A percentile compares a stretch with the other conserved stretches of the same genome.
phyloP scores from a whole-genome alignment of 371 early-diverging fungal species.

The Apophysomyces elegans region DNA sequence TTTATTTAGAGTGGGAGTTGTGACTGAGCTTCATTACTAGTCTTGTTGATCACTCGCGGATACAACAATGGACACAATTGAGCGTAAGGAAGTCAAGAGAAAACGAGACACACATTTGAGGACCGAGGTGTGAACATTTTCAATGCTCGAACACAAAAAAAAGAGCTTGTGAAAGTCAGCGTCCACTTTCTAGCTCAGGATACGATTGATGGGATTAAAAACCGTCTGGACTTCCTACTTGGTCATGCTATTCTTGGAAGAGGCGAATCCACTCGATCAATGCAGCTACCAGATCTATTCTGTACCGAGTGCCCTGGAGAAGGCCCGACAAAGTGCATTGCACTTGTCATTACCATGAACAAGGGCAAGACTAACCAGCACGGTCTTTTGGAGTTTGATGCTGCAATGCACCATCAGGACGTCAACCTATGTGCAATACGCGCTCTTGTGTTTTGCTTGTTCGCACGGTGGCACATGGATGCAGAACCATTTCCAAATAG shows the following conservation, averaged over 20 bases:
- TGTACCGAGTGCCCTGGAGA: background rate
- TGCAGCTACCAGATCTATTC: background rate
- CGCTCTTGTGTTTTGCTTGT: background rate
- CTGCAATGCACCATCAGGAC: background rate
- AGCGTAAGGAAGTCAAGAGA: background rate
- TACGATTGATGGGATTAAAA: background rate
- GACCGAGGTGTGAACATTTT: background rate
- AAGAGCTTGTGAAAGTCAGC: background rate
- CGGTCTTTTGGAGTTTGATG: conserved; percentile 8
- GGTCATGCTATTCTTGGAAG: background rate
- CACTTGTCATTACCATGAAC: conserved; percentile 5
- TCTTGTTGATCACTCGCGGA: no score
- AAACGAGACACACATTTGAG: background rate
- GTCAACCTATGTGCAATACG: background rate
- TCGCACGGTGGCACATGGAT: background rate
- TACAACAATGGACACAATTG: background rate
- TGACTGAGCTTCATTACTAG: no score
- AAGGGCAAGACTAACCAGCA: conserved; percentile 7
- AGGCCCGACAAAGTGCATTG: background rate
- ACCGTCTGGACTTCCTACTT: background rate
- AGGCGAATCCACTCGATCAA: background rate
- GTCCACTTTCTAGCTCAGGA: background rate
- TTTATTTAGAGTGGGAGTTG: no score
- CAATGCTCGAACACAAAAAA: background rate
- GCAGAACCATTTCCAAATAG: background rate